Conservation (phyloP, 345 rosid species). For the Nephelium lappaceum region DNA sequence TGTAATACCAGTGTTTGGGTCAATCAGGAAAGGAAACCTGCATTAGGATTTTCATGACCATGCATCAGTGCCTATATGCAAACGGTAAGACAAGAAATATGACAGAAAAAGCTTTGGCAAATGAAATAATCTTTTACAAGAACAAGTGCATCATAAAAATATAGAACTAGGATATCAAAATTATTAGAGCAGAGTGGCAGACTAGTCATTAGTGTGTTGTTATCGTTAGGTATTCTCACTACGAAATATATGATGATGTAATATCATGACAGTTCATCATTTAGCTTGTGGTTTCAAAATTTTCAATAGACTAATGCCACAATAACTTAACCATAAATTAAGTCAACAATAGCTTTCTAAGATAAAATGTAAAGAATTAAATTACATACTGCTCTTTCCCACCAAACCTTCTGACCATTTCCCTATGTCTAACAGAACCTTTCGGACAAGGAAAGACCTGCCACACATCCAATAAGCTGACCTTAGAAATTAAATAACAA, state of each 20-base stretch:
- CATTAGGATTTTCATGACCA: slow-evolving; percentile 7
- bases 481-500: slow-evolving; percentile 13
- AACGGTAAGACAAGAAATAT: not conserved
- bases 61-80: not conserved
- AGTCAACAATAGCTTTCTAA: not conserved
- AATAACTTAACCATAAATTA: slow-evolving; percentile 1
- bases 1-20: slow-evolving; percentile 63
- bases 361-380: slow-evolving; percentile 15
- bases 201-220: not conserved
- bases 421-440: slow-evolving; percentile 78
- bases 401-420: slow-evolving; percentile 68
- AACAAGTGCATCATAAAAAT: not conserved
- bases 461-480: slow-evolving; percentile 25
- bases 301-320: not conserved
- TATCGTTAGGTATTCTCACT: not conserved
- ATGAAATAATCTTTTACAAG: not conserved
- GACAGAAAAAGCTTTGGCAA: not conserved
- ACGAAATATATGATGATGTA: not conserved
- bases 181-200: not conserved
- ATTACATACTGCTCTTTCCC: slow-evolving; percentile 74
- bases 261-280: not conserved
- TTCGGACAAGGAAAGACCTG: slow-evolving; percentile 92
- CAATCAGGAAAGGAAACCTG: slow-evolving; percentile 87
- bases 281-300: slow-evolving; percentile 4
- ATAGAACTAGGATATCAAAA: not conserved